phyloP scores from a whole-genome alignment of 306 rosid species.

The Leucaena leucocephala region DNA sequence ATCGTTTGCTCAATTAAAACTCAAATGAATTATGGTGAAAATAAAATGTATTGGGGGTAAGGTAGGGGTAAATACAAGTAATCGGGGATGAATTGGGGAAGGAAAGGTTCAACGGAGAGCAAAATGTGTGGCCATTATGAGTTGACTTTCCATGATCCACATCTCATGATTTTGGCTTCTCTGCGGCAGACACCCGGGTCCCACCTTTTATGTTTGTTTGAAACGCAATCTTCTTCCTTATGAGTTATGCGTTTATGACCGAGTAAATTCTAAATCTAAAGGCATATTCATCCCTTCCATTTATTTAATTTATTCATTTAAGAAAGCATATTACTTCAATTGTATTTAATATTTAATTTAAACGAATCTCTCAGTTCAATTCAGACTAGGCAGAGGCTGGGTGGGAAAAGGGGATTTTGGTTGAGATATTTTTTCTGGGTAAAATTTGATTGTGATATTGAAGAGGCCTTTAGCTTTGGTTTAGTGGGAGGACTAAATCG shows the following conservation, averaged over 20 bases:
- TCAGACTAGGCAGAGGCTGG: background rate
- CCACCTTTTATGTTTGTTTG: background rate
- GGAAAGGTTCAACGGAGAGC: background rate
- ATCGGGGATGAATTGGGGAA: no score
- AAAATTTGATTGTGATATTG: background rate
- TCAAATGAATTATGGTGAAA: no score
- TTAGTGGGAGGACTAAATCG: background rate
- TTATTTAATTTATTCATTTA: no score
- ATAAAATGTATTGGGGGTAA: no score
- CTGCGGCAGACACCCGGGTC: background rate
- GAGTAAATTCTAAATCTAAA: background rate
- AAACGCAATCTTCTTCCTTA: background rate
- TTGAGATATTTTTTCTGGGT: background rate
- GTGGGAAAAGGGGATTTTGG: background rate
- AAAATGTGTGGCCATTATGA: background rate
- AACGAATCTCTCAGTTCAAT: background rate
- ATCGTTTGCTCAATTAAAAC: no score
- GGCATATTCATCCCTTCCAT: background rate
- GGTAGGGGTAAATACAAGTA: no score
- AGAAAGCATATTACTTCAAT: no score
- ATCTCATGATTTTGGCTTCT: background rate
- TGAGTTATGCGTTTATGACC: background rate
- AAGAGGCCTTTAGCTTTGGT: constrained; percentile 8
- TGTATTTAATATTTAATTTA: no score
- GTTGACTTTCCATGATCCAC: background rate